phyloP scores from a whole-genome alignment of 805 yeast species.

The Ogataea trehalophila region DNA sequence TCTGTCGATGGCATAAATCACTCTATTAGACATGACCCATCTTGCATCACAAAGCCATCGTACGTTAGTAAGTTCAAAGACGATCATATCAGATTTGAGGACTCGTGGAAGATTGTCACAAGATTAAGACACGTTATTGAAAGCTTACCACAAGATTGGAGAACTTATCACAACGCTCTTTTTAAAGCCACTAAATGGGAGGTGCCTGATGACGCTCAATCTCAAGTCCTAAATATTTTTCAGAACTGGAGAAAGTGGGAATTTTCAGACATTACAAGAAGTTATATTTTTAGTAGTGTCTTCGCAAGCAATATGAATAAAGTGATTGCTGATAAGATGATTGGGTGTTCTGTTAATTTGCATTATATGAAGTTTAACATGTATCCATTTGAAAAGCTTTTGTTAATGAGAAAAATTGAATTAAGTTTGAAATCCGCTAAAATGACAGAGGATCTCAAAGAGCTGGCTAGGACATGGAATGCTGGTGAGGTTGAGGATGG shows the following conservation, averaged over 20 bases:
- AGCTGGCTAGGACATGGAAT: conserved; percentile 12
- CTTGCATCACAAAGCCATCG: conserved; percentile 86
- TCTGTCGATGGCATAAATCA: conserved; percentile 34
- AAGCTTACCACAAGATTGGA: conserved; percentile 54
- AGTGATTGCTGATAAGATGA: neutral
- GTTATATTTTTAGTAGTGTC: conserved; percentile 48
- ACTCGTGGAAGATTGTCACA: conserved; percentile 84
- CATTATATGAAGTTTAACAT: conserved; percentile 16
- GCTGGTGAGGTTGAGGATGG: conserved; percentile 14
- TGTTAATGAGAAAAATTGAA: conserved; percentile 11
- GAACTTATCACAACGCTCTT: conserved; percentile 25
- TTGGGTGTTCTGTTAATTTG: conserved; percentile 8
- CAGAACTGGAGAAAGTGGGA: conserved; percentile 93
- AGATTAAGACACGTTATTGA: conserved; percentile 71
- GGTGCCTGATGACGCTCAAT: conserved; percentile 48
- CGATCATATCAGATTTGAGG: conserved; percentile 71
- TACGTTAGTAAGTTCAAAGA: conserved; percentile 66
- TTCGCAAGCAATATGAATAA: conserved; percentile 33
- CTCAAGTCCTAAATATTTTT: conserved; percentile 54
- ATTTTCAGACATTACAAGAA: conserved; percentile 54
- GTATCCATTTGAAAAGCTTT: conserved; percentile 17
- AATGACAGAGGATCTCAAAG: conserved; percentile 10
- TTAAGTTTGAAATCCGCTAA: conserved; percentile 9
- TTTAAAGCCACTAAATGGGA: conserved; percentile 34
- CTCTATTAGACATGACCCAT: conserved; percentile 75